Evolutionary conservation across 257 asterid genomes (phyloP).

Genomic region (Mitragyna speciosa): DNA sequence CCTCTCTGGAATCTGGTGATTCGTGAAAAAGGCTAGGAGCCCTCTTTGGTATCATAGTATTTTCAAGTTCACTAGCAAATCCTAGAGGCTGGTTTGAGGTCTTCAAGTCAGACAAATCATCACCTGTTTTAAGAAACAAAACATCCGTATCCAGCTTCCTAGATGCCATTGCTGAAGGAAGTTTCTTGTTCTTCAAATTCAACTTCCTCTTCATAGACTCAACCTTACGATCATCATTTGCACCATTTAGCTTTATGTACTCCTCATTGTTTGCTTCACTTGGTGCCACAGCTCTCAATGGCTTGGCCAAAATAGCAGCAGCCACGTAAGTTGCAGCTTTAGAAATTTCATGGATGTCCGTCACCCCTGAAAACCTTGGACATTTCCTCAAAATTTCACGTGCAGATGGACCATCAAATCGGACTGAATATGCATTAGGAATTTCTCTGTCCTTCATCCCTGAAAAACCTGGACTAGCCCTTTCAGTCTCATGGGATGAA

Average conservation of each 20-base stretch:
- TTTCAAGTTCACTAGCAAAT: neutral
- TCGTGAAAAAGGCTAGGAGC: neutral
- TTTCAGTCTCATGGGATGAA: neutral
- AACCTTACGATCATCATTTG: neutral
- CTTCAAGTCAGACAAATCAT: neutral
- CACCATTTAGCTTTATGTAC: neutral
- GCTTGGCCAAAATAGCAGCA: neutral
- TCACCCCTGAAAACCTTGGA: neutral
- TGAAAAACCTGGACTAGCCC: neutral
- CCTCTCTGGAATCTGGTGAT: neutral
- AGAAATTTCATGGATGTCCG: neutral
- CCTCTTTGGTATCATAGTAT: neutral
- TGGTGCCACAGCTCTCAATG: neutral
- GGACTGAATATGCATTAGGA: no score
- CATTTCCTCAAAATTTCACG: neutral
- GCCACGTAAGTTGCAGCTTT: neutral
- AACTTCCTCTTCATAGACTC: neutral
- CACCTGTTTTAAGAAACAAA: neutral
- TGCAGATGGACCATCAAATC: conserved; percentile 8
- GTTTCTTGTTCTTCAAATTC: neutral
- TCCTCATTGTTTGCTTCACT: neutral
- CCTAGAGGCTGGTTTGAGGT: neutral
- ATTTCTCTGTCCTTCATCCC: neutral
- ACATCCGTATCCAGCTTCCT: neutral
- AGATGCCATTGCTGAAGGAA: neutral